phyloP scores from a whole-genome alignment of 768 basidiomycete species.

The Basidioascus undulatus region DNA sequence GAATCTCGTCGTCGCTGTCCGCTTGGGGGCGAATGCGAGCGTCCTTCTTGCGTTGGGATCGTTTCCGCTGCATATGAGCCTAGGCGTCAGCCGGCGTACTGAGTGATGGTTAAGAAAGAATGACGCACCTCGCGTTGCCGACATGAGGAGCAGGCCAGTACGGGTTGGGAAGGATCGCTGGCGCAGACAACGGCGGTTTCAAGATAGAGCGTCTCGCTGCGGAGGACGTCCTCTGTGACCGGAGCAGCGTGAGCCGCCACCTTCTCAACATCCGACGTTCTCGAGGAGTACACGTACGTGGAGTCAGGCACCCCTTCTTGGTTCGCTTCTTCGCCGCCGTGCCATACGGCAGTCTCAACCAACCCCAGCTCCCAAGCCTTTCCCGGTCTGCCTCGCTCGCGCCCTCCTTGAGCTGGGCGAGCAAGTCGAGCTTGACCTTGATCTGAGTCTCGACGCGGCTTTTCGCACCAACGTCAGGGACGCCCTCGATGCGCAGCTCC shows the following conservation, averaged over 20 bases:
- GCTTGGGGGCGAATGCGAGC: slow-evolving; percentile 42
- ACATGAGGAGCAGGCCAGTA: slow-evolving; percentile 67
- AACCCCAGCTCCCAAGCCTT: slow-evolving; percentile 72
- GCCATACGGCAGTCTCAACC: slow-evolving; percentile 53
- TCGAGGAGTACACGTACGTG: not conserved
- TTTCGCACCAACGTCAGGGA: slow-evolving; percentile 62
- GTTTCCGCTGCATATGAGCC: slow-evolving; percentile 46
- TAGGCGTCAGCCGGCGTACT: too few relatives aligned
- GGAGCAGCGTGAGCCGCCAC: not conserved
- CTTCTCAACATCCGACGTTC: not conserved
- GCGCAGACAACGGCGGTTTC: slow-evolving; percentile 55
- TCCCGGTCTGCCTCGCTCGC: slow-evolving; percentile 16
- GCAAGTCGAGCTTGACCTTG: slow-evolving; percentile 55
- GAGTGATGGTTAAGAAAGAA: not conserved
- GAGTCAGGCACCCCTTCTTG: slow-evolving; percentile 50
- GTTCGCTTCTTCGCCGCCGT: slow-evolving; percentile 65
- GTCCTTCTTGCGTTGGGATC: slow-evolving; percentile 68
- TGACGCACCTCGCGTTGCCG: slow-evolving; percentile 52
- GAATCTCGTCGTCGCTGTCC: slow-evolving; percentile 8
- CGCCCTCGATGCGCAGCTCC: slow-evolving; percentile 56
- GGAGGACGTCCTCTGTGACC: slow-evolving; percentile 31
- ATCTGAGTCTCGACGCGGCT: slow-evolving; percentile 90
- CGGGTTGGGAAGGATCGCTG: slow-evolving; percentile 47
- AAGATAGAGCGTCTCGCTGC: slow-evolving; percentile 46
- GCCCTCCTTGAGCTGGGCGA: slow-evolving; percentile 16